Conservation (phyloP, 768 basidiomycete species). For the Psilocybe cubensis region DNA sequence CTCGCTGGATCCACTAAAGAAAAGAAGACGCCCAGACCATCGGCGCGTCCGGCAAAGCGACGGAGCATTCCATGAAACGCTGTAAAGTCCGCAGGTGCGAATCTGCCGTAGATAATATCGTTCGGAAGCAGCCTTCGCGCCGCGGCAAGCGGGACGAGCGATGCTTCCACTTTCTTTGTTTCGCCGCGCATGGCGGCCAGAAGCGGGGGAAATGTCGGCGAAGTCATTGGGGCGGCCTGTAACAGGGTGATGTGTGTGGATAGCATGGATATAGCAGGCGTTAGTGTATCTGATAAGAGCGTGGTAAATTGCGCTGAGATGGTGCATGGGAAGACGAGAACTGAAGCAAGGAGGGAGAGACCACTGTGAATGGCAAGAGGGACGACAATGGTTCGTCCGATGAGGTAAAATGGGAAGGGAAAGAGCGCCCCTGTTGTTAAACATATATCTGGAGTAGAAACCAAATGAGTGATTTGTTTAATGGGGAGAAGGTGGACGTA, state of each 20-base stretch:
- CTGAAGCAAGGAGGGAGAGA: conserved; percentile 52
- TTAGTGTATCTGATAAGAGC: conserved; percentile 49
- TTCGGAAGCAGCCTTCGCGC: conserved; percentile 54
- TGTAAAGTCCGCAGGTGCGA: conserved; percentile 58
- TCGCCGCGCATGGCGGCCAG: conserved; percentile 32
- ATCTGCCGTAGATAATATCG: conserved; percentile 65
- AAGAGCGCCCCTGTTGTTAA: conserved; percentile 61
- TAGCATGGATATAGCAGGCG: conserved; percentile 49
- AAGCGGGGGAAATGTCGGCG: conserved; percentile 38
- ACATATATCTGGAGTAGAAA: conserved; percentile 48
- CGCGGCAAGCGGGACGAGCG: conserved; percentile 54
- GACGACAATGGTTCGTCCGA: conserved; percentile 55
- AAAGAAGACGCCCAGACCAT: conserved; percentile 68
- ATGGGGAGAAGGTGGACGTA: conserved; percentile 24
- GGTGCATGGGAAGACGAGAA: conserved; percentile 65
- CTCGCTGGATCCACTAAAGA: conserved; percentile 63
- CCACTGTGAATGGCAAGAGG: conserved; percentile 65
- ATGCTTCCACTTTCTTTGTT: conserved; percentile 47
- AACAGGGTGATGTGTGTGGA: conserved; percentile 51
- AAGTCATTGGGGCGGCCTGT: conserved; percentile 41
- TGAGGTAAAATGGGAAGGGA: conserved; percentile 67
- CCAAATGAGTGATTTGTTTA: not conserved
- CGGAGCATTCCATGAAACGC: conserved; percentile 52
- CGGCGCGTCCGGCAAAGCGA: conserved; percentile 56
- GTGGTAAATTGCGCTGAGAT: conserved; percentile 62